Evolutionary conservation across 352 stramenopile genomes (phyloP).

Genomic region (Pythium biforme): DNA sequence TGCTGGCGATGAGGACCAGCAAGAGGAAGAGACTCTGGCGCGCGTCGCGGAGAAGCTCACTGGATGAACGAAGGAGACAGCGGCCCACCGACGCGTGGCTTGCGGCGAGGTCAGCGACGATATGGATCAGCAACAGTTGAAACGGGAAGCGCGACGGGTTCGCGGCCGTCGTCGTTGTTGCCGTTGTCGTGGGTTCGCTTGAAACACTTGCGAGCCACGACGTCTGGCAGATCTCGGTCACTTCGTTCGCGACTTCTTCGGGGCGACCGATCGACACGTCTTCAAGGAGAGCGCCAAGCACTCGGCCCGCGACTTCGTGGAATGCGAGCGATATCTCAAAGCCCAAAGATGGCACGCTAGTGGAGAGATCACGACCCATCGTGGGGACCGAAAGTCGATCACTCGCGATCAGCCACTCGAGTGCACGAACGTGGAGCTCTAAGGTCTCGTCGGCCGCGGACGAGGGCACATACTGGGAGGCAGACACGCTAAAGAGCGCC

Average conservation of each 20-base stretch:
- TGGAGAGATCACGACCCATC: neutral
- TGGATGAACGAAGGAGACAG: conserved; percentile 9
- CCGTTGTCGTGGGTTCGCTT: neutral
- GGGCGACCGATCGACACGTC: conserved; percentile 17
- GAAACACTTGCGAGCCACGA: conserved; percentile 4
- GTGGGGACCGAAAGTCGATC: neutral
- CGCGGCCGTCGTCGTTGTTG: neutral
- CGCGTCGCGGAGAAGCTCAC: conserved; percentile 6
- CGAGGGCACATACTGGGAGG: conserved; percentile 10
- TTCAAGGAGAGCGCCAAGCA: conserved; percentile 13
- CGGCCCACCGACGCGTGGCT: conserved; percentile 10
- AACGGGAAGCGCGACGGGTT: conserved; percentile 10
- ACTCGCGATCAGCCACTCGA: conserved; percentile 12
- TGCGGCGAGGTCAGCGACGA: conserved; percentile 13
- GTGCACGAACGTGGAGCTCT: conserved; percentile 13
- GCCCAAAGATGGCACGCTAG: neutral
- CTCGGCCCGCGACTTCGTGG: conserved; percentile 9
- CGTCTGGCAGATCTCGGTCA: conserved; percentile 10
- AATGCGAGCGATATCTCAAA: conserved; percentile 13
- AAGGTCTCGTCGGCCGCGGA: conserved; percentile 8
- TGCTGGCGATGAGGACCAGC: conserved; percentile 12
- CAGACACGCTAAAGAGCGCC: neutral
- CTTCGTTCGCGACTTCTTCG: conserved; percentile 11
- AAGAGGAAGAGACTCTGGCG: conserved; percentile 24
- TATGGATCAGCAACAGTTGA: conserved; percentile 32